These are phyloP conservation scores for Handroanthus guayacan DNA, from an alignment of 257 asterid species.

Conservation along the genomic window DNA sequence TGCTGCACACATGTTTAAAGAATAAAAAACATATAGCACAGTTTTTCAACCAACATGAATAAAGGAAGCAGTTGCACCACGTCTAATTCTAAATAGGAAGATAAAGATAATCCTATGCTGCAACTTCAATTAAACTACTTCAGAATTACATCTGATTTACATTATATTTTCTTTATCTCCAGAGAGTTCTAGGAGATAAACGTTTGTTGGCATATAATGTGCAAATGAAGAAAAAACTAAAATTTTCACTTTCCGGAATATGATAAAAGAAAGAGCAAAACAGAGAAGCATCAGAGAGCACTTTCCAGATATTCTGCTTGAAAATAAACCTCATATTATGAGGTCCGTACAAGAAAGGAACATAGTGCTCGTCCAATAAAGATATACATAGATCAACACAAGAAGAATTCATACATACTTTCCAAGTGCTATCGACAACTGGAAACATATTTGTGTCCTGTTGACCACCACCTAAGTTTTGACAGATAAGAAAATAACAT, in stretches of 20 bases:
- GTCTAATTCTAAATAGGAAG: background rate
- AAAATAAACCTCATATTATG: conserved; percentile 13
- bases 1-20: background rate
- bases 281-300: conserved; percentile 31
- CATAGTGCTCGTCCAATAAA: background rate
- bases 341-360: background rate
- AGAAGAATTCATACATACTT: conserved; percentile 48
- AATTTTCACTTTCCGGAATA: background rate
- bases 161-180: background rate
- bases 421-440: conserved; percentile 92
- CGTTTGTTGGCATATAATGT: background rate
- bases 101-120: background rate
- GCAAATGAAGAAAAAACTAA: background rate
- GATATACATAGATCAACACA: conserved; percentile 27
- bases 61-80: background rate
- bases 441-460: conserved; percentile 82
- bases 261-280: conserved; percentile 18
- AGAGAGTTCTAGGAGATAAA: background rate
- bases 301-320: background rate
- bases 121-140: conserved; percentile 20
- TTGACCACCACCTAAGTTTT: conserved; percentile 64
- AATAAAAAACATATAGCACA: background rate
- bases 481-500: conserved; percentile 26
- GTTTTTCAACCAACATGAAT: background rate
- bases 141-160: conserved; percentile 10